A percentile compares a stretch with the other conserved stretches of the same genome.
Evolutionary conservation across 352 stramenopile genomes (phyloP).

Genomic region (Globisporangium yorkense): DNA sequence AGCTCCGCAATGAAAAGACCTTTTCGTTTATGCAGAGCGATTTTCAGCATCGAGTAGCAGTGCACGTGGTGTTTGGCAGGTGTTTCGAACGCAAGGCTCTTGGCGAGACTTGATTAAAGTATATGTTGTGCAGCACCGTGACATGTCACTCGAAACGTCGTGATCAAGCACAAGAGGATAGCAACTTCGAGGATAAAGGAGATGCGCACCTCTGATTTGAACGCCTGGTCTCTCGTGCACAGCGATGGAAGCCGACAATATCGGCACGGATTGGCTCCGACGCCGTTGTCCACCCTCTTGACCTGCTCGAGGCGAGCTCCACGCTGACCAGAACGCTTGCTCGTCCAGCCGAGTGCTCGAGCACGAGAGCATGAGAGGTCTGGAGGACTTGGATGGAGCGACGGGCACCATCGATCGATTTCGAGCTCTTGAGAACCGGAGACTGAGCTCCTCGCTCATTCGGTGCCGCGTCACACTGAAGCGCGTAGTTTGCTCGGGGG

Average conservation of each 20-base stretch:
- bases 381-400: background rate
- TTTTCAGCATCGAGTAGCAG: background rate
- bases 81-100: background rate
- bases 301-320: background rate
- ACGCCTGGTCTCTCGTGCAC: background rate
- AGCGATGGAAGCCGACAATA: background rate
- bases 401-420: background rate
- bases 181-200: background rate
- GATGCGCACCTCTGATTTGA: background rate
- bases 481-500: no score
- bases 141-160: background rate
- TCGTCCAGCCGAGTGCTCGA: background rate
- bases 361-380: background rate
- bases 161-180: background rate
- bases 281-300: conserved; percentile 6
- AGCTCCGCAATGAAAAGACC: background rate
- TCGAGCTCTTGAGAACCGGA: background rate
- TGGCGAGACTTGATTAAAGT: background rate
- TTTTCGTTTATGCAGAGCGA: background rate
- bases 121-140: background rate
- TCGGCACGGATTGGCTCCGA: conserved; percentile 3
- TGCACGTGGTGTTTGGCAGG: background rate
- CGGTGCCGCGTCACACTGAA: background rate
- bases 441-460: background rate
- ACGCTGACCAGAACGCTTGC: conserved; percentile 3